These are phyloP conservation scores for Arxiozyma heterogenica DNA, from an alignment of 1,139 yeast genomes.

Conservation along the genomic window DNA sequence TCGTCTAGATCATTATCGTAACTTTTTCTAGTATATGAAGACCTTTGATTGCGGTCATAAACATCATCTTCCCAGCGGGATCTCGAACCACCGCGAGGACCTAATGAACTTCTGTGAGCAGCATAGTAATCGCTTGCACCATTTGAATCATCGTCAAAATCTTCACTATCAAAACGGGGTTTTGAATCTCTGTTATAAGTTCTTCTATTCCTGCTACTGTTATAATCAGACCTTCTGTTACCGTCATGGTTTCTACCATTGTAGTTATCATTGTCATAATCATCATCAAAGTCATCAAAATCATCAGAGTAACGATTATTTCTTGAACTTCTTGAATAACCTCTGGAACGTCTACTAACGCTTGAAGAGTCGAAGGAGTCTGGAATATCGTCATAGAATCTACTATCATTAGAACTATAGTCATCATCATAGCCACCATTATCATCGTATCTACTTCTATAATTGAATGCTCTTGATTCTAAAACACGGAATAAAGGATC, in stretches of 20 bases:
- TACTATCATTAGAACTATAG: slow-evolving; percentile 14
- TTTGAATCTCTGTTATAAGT: slow-evolving; percentile 7
- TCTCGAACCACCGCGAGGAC: slow-evolving; percentile 20
- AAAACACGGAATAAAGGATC: slow-evolving; percentile 81
- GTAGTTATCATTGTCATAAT: slow-evolving; percentile 23
- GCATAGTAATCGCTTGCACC: slow-evolving; percentile 34
- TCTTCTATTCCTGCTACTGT: slow-evolving; percentile 6
- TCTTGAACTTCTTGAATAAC: slow-evolving; percentile 26
- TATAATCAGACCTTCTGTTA: background rate
- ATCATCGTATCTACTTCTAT: slow-evolving; percentile 40
- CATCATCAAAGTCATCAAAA: slow-evolving; percentile 25
- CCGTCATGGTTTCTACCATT: slow-evolving; percentile 12
- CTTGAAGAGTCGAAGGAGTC: slow-evolving; percentile 26
- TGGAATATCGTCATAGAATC: slow-evolving; percentile 32
- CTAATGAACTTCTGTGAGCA: slow-evolving; percentile 15
- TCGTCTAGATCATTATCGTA: slow-evolving; percentile 24
- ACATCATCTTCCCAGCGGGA: slow-evolving; percentile 80
- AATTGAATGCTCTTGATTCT: slow-evolving; percentile 75
- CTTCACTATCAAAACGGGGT: slow-evolving; percentile 6
- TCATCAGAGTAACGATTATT: slow-evolving; percentile 35
- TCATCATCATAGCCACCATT: slow-evolving; percentile 44
- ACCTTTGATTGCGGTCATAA: slow-evolving; percentile 31
- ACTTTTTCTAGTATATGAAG: slow-evolving; percentile 3
- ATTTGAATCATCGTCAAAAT: slow-evolving; percentile 21
- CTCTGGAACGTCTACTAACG: slow-evolving; percentile 18